Conservation (phyloP, 148 eudicot species). For the Euryodendron excelsum region DNA sequence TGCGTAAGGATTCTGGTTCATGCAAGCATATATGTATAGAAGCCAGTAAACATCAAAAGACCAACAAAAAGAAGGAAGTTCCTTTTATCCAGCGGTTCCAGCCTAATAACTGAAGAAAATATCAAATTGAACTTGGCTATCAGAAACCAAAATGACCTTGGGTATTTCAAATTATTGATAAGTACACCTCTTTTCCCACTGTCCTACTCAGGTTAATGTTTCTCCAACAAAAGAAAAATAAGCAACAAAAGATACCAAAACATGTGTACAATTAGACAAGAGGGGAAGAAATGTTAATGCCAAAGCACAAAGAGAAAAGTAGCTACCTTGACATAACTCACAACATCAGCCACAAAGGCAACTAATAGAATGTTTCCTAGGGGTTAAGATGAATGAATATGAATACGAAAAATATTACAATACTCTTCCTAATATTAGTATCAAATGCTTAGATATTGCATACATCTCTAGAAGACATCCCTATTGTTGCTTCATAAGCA, state of each 20-base stretch:
- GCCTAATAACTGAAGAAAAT: neutral
- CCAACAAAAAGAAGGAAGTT: neutral
- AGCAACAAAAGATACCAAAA: neutral
- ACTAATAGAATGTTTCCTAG: neutral
- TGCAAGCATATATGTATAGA: neutral
- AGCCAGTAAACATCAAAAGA: neutral
- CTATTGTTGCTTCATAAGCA: too few relatives aligned
- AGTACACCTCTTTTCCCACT: neutral
- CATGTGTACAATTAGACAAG: neutral
- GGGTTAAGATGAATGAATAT: too few relatives aligned
- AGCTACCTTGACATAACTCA: neutral
- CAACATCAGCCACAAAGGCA: neutral
- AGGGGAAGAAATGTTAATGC: neutral
- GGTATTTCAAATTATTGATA: neutral
- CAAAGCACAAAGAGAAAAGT: neutral
- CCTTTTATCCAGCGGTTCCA: neutral
- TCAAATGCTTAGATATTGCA: neutral
- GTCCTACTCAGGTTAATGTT: neutral
- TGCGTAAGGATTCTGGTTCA: neutral
- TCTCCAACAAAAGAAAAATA: neutral
- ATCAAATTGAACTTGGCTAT: neutral
- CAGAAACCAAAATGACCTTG: conserved; percentile 1
- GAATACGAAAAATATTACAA: neutral
- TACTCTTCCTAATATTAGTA: neutral
- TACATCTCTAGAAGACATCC: too few relatives aligned